Conservation (phyloP, 257 asterid genomes). For the Verbena officinalis region DNA sequence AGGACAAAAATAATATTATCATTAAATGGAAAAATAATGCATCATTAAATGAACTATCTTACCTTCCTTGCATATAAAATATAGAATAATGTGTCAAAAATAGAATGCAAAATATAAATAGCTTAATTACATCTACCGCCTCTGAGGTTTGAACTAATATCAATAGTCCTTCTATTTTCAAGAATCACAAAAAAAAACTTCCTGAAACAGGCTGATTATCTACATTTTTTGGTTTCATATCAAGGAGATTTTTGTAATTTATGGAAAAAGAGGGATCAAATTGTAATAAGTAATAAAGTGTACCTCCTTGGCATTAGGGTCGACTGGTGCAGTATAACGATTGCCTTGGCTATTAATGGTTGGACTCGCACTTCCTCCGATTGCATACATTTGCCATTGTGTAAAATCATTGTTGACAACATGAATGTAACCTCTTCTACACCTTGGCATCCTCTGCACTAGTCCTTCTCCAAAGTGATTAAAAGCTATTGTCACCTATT, state of each 20-base stretch:
- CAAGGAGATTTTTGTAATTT: too few relatives aligned
- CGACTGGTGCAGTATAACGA: conserved; percentile 55
- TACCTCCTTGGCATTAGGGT: conserved; percentile 69
- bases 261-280: too few relatives aligned
- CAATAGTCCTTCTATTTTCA: too few relatives aligned
- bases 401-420: conserved; percentile 71
- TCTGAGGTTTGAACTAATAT: too few relatives aligned
- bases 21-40: too few relatives aligned
- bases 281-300: neutral
- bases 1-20: neutral
- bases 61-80: too few relatives aligned
- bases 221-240: too few relatives aligned
- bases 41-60: neutral
- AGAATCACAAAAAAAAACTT: too few relatives aligned
- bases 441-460: conserved; percentile 73
- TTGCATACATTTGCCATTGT: conserved; percentile 70
- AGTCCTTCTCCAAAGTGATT: conserved; percentile 66
- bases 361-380: conserved; percentile 69
- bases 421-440: conserved; percentile 68
- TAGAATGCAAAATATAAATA: neutral
- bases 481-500: conserved; percentile 68
- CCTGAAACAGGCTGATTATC: too few relatives aligned
- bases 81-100: neutral
- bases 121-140: too few relatives aligned
- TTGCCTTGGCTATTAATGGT: conserved; percentile 73